Evolutionary conservation across 1,284 basidiomycete genomes (phyloP).

Genomic region (Acaromyces ingoldii): DNA sequence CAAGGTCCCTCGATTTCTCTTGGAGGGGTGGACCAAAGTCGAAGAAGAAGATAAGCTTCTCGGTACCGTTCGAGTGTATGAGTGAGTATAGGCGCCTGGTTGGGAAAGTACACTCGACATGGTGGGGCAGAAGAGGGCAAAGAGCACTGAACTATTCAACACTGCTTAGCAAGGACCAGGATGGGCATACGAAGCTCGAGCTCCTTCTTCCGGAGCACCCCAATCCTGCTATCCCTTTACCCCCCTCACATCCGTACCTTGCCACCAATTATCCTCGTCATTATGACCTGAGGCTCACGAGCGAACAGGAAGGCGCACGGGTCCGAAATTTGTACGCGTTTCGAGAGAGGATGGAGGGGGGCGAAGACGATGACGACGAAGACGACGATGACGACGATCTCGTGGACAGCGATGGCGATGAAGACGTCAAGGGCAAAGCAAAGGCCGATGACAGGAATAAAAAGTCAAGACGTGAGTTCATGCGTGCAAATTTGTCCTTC

Average conservation of each 20-base stretch:
- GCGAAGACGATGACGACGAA: constrained; percentile 15
- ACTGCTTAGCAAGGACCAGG: constrained; percentile 24
- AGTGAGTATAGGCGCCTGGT: constrained; percentile 22
- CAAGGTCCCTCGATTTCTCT: constrained; percentile 56
- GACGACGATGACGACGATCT: constrained; percentile 14
- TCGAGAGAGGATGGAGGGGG: constrained; percentile 26
- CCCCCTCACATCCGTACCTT: constrained; percentile 8
- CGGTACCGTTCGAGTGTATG: constrained; percentile 56
- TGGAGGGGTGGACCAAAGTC: constrained; percentile 56
- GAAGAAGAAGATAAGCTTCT: constrained; percentile 54
- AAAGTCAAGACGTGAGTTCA: constrained; percentile 6
- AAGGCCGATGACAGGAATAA: too few species aligned
- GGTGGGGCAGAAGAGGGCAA: neutral
- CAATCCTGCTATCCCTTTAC: constrained; percentile 24
- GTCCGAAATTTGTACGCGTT: constrained; percentile 45
- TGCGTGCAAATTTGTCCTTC: neutral
- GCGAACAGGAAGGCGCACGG: constrained; percentile 24
- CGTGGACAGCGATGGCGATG: constrained; percentile 8
- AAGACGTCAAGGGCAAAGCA: neutral
- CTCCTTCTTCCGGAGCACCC: constrained; percentile 39
- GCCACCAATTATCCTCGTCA: constrained; percentile 16
- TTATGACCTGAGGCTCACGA: constrained; percentile 42
- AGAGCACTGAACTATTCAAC: neutral
- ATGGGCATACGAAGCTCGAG: constrained; percentile 45
- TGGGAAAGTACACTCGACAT: neutral